Evolutionary conservation across 257 asterid species (phyloP).

Genomic region (Marsdenia floribunda): DNA sequence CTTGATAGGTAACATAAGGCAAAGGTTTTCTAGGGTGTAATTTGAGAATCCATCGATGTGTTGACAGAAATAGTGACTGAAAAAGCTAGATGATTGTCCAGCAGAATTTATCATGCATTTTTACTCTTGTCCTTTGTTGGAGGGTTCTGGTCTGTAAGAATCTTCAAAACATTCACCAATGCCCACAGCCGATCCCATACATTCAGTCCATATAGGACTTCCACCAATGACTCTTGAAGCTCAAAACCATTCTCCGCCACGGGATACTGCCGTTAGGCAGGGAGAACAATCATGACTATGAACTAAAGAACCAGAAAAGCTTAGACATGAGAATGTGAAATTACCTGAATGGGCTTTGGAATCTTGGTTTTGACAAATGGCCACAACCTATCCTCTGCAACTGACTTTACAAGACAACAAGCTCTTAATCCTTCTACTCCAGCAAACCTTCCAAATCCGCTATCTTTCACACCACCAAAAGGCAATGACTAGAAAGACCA

Average conservation of each 20-base stretch:
- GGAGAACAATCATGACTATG: slow-evolving; percentile 10
- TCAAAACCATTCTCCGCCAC: slow-evolving; percentile 71
- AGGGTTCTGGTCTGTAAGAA: slow-evolving; percentile 53
- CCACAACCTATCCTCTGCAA: slow-evolving; percentile 96
- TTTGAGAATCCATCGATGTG: not conserved
- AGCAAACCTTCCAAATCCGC: slow-evolving; percentile 98
- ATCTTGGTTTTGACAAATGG: slow-evolving; percentile 87
- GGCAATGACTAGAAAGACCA: slow-evolving; percentile 70
- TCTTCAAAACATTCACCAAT: slow-evolving; percentile 63
- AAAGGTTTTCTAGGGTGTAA: not conserved
- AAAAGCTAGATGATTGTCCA: not conserved
- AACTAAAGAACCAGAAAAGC: not conserved
- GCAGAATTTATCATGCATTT: slow-evolving; percentile 25
- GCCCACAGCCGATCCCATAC: slow-evolving; percentile 75
- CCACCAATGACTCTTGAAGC: slow-evolving; percentile 74
- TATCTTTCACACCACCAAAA: slow-evolving; percentile 94
- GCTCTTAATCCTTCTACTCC: slow-evolving; percentile 95
- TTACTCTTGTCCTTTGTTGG: slow-evolving; percentile 36
- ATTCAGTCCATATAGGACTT: slow-evolving; percentile 72
- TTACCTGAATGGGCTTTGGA: slow-evolving; percentile 95
- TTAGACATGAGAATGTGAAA: not conserved
- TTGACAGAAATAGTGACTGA: no score
- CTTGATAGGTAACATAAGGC: not conserved
- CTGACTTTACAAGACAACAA: slow-evolving; percentile 91
- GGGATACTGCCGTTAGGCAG: slow-evolving; percentile 58